Evolutionary conservation across 1,284 basidiomycete genomes (phyloP).

Genomic region (Boletus sp.): DNA sequence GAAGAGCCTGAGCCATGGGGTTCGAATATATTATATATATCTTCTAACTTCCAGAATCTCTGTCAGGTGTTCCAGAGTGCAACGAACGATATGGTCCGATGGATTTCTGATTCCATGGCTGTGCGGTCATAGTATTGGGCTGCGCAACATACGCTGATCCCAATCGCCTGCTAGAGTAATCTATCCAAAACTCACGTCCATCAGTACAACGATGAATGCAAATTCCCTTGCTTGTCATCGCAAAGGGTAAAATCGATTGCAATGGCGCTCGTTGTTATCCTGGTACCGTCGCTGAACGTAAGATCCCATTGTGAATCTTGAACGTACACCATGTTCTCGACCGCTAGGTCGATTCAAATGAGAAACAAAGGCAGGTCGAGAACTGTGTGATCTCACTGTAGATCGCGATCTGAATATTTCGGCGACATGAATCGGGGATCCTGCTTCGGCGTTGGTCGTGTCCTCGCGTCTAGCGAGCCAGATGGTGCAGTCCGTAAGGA

Average conservation of each 20-base stretch:
- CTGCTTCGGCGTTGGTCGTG: conserved; percentile 11
- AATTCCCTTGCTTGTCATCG: neutral
- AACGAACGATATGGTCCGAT: neutral
- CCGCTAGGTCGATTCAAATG: conserved; percentile 28
- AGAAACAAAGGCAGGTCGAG: neutral
- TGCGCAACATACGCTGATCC: neutral
- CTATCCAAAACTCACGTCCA: neutral
- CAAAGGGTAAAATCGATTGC: neutral
- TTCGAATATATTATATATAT: conserved; percentile 1
- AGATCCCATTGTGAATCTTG: conserved; percentile 27
- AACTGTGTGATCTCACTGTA: conserved; percentile 37
- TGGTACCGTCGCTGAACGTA: conserved; percentile 12
- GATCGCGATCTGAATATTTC: conserved; percentile 44
- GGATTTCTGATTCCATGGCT: neutral
- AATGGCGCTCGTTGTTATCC: neutral
- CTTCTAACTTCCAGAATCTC: neutral
- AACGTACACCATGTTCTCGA: conserved; percentile 38
- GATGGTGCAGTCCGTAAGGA: conserved; percentile 65
- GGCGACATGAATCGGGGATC: conserved; percentile 30
- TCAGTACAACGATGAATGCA: neutral
- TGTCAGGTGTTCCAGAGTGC: neutral
- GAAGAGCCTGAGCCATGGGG: neutral
- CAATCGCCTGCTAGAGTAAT: neutral
- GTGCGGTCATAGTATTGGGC: neutral
- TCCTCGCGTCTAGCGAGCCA: conserved; percentile 47